phyloP scores from a whole-genome alignment of 306 rosid species.

The Vachellia collinsii region DNA sequence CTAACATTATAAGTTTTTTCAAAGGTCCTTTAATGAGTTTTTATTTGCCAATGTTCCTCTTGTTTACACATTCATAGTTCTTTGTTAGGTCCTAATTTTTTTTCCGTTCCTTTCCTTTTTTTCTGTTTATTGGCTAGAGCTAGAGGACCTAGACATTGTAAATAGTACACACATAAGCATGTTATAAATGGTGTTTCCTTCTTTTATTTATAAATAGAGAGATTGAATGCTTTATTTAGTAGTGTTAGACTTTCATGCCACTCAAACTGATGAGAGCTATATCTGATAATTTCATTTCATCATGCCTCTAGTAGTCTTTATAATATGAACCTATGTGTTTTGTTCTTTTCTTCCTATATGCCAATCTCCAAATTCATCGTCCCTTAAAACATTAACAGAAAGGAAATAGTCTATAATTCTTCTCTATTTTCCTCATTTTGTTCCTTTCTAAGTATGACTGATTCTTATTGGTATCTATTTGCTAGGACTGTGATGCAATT shows the following conservation, averaged over 20 bases:
- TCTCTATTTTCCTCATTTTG: constrained; percentile 1
- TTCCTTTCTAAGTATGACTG: constrained; percentile 1
- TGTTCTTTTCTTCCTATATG: background rate
- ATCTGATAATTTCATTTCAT: background rate
- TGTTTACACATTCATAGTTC: background rate
- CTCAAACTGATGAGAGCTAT: background rate
- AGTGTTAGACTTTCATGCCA: background rate
- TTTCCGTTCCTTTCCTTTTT: too few relatives aligned
- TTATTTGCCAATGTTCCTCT: background rate
- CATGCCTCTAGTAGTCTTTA: background rate
- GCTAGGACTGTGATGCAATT: constrained; percentile 74
- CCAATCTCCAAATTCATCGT: background rate
- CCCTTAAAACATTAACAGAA: constrained; percentile 12
- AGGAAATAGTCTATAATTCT: constrained; percentile 16
- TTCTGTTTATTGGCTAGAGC: background rate
- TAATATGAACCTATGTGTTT: constrained; percentile 3
- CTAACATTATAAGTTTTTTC: background rate
- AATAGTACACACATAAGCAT: background rate
- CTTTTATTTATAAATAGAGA: background rate
- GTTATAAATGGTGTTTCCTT: background rate
- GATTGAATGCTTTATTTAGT: background rate
- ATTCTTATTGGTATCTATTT: constrained; percentile 24
- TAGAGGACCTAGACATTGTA: background rate
- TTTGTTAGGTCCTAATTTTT: background rate
- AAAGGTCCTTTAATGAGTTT: background rate